Evolutionary conservation across 768 basidiomycete genomes (phyloP).

Genomic region (Podaxis sp.): DNA sequence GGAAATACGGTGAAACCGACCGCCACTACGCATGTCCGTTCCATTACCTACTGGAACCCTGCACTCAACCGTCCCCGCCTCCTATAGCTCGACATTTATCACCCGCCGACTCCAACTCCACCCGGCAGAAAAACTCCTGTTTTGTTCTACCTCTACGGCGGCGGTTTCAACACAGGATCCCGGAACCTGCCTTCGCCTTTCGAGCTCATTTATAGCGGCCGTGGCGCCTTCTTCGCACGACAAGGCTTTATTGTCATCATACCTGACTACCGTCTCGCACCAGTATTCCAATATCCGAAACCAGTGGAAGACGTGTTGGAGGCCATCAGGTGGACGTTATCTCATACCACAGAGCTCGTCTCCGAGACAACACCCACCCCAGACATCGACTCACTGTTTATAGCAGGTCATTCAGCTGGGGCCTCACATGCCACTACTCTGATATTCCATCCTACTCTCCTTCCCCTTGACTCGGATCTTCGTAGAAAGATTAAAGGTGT

Average conservation of each 20-base stretch:
- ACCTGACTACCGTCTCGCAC: constrained; percentile 67
- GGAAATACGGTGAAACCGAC: constrained; percentile 52
- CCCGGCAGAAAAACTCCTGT: constrained; percentile 38
- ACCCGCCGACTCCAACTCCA: constrained; percentile 36
- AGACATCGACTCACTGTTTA: constrained; percentile 40
- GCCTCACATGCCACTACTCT: constrained; percentile 47
- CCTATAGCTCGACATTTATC: constrained; percentile 64
- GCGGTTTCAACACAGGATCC: constrained; percentile 54
- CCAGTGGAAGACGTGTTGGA: constrained; percentile 58
- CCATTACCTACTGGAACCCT: background rate
- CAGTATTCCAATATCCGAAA: constrained; percentile 52
- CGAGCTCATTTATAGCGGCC: constrained; percentile 51
- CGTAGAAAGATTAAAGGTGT: constrained; percentile 40
- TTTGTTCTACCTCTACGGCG: constrained; percentile 67
- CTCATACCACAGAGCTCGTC: constrained; percentile 31
- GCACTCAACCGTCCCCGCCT: background rate
- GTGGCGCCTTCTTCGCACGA: constrained; percentile 61
- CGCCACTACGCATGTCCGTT: constrained; percentile 44
- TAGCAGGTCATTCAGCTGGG: constrained; percentile 66
- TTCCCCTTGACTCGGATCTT: constrained; percentile 26
- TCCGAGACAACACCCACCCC: constrained; percentile 30
- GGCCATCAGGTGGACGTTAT: constrained; percentile 52
- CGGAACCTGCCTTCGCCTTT: constrained; percentile 43
- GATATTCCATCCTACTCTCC: constrained; percentile 36
- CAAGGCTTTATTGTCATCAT: constrained; percentile 62